Percentiles rank a stretch among this genome's conserved stretches.
Evolutionary conservation across 768 basidiomycete genomes (phyloP).

Genomic region (Leccinum variicolor): DNA sequence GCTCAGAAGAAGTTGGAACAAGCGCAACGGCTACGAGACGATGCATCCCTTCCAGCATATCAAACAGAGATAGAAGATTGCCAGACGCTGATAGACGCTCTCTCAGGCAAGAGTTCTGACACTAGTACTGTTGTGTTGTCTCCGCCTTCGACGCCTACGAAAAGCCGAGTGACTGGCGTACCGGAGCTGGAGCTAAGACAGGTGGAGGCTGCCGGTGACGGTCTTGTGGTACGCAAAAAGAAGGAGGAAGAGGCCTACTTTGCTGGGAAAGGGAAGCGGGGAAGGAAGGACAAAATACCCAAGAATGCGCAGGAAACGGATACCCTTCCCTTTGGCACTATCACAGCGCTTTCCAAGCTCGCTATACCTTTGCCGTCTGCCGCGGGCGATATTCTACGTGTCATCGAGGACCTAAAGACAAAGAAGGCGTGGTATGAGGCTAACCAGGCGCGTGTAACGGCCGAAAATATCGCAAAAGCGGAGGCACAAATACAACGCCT

Average conservation of each 20-base stretch:
- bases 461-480: conserved; percentile 77
- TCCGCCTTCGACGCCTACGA: conserved; percentile 38
- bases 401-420: conserved; percentile 85
- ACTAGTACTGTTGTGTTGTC: conserved; percentile 42
- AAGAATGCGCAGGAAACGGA: conserved; percentile 40
- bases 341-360: conserved; percentile 81
- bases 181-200: conserved; percentile 82
- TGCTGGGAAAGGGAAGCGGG: conserved; percentile 64
- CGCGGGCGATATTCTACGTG: conserved; percentile 70
- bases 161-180: conserved; percentile 54
- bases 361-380: conserved; percentile 89
- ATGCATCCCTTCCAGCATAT: conserved; percentile 87
- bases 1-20: conserved; percentile 76
- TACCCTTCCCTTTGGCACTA: conserved; percentile 71
- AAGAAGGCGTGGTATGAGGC: conserved; percentile 96
- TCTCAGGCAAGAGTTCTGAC: conserved; percentile 63
- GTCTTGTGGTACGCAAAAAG: conserved; percentile 81
- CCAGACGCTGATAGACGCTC: conserved; percentile 84
- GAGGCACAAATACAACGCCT: conserved; percentile 71
- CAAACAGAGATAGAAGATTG: conserved; percentile 95
- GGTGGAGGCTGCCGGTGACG: conserved; percentile 68
- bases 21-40: conserved; percentile 79
- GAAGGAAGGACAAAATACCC: conserved; percentile 49
- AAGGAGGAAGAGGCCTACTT: conserved; percentile 87
- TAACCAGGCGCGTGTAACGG: conserved; percentile 79